Base-by-base conservation (phyloP, 1,284 basidiomycete genomes). In the Austroboletus sp. region DNA sequence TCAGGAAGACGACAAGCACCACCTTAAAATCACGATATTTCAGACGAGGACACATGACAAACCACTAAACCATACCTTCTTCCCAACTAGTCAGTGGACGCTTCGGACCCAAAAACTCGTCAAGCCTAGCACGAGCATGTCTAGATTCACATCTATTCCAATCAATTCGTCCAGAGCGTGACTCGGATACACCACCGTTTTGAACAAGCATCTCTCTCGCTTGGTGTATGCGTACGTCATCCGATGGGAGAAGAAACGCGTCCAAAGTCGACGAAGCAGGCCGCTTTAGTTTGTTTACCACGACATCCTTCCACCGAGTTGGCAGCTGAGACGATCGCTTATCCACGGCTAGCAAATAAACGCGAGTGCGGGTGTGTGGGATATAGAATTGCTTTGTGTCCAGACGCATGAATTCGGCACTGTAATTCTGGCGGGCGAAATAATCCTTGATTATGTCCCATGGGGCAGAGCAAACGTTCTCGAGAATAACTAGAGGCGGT, bases 381-480 rank as follows among this genome's bases (percentile, higher is more conserved):
- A 97, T 93, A 63, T 97, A 97, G 61, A 82, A 96, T 42, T 84
- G 75, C 63, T 96, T 97, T 9, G 94, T 97, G 60, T 97, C 94
- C 42, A 97, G 80, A 9, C 87, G 75, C 23, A 77, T 63, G 44
- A 70, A 82, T 6, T 75, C 69, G 0, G 93, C 90, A 53, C 82
- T 84, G 66, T 97, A 97, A 8, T 79, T 78, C 44, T 82, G 78
- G 31, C 80, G 71, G 49, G 76, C 80, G 57, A 96, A 94, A 54
- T 89, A 84, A 41, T 80, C 68, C 42, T 79, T 75, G 25, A 96
- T 89, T 38, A 73, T 71, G 4, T 72, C 67, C 93, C 94, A 97
- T 3, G 94, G 93, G 0, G 94, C 94, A 40, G 78, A 79, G 62
- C 89, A 92, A 34, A 97, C 94, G 57, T 97, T 97, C 66, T 97